These are phyloP conservation scores for Axilococcus clingmanii DNA, from an alignment of 139 green algal species.

Conservation along the genomic window DNA sequence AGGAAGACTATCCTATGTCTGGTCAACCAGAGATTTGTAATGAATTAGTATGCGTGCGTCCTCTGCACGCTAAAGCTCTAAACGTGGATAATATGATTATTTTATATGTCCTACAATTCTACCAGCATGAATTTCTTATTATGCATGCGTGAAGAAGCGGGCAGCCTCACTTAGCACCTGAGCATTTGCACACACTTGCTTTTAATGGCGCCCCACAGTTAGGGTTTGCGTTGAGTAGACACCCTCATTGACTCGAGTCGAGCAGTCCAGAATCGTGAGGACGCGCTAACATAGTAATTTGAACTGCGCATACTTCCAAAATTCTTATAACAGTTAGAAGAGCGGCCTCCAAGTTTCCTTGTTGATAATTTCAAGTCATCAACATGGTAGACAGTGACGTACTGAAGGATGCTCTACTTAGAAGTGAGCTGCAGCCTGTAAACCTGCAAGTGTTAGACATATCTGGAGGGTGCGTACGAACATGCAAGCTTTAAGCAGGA, in stretches of 20 bases:
- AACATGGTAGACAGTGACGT: neutral
- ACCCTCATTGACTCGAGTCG: neutral
- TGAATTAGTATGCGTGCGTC: too few species aligned
- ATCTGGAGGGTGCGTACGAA: slow-evolving; percentile 6
- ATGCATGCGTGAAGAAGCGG: too few species aligned
- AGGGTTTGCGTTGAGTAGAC: too few species aligned
- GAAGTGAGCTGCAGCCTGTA: neutral
- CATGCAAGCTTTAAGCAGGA: neutral
- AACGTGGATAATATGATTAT: too few species aligned
- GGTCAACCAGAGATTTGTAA: too few species aligned
- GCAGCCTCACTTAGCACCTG: too few species aligned
- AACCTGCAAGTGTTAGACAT: slow-evolving; percentile 3
- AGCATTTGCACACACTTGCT: too few species aligned
- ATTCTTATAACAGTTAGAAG: neutral
- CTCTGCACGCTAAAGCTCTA: too few species aligned
- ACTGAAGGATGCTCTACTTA: neutral
- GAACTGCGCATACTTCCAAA: neutral
- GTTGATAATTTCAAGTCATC: neutral
- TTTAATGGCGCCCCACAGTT: too few species aligned
- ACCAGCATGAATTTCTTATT: too few species aligned
- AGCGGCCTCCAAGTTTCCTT: neutral
- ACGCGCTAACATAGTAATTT: neutral
- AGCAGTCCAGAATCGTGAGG: neutral
- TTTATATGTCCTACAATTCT: too few species aligned
- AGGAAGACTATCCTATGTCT: too few species aligned